Evolutionary conservation across 116 monocot genomes (phyloP).

Genomic region (Trichopus zeylanicus): DNA sequence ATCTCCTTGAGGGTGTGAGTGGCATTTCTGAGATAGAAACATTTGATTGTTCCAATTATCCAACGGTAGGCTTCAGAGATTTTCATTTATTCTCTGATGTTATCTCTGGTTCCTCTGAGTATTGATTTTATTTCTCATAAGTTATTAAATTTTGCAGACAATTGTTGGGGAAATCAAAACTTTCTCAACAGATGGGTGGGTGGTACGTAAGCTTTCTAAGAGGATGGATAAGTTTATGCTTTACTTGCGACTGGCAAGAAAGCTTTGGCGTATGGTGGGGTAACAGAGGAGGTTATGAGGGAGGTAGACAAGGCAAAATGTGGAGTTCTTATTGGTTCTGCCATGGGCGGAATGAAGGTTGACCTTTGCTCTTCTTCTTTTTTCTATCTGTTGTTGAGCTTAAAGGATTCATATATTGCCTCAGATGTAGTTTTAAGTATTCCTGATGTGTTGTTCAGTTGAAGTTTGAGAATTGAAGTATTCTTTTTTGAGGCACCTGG

Average conservation of each 20-base stretch:
- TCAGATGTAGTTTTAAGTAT: neutral
- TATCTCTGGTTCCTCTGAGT: neutral
- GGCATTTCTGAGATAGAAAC: slow-evolving; percentile 85
- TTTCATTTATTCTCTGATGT: neutral
- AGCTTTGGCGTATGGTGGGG: slow-evolving; percentile 69
- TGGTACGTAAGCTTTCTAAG: slow-evolving; percentile 78
- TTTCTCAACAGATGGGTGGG: slow-evolving; percentile 92
- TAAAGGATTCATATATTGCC: neutral
- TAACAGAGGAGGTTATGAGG: slow-evolving; percentile 58
- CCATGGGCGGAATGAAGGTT: slow-evolving; percentile 93
- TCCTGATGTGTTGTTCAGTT: neutral
- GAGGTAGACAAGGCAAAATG: slow-evolving; percentile 75
- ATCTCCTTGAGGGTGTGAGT: slow-evolving; percentile 81
- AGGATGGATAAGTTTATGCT: slow-evolving; percentile 99
- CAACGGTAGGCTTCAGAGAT: slow-evolving; percentile 51
- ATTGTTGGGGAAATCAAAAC: slow-evolving; percentile 95
- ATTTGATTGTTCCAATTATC: slow-evolving; percentile 83
- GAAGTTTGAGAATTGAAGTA: neutral
- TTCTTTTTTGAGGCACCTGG: neutral
- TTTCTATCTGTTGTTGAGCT: neutral
- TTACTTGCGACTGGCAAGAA: slow-evolving; percentile 90
- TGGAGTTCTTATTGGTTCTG: slow-evolving; percentile 86
- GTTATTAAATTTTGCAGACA: slow-evolving; percentile 39
- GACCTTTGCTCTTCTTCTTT: neutral
- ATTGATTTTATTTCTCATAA: slow-evolving; percentile 1